Percentiles rank a stretch among this genome's conserved stretches.
Evolutionary conservation across 257 asterid species (phyloP).

Genomic region (Solanum peruvianum): DNA sequence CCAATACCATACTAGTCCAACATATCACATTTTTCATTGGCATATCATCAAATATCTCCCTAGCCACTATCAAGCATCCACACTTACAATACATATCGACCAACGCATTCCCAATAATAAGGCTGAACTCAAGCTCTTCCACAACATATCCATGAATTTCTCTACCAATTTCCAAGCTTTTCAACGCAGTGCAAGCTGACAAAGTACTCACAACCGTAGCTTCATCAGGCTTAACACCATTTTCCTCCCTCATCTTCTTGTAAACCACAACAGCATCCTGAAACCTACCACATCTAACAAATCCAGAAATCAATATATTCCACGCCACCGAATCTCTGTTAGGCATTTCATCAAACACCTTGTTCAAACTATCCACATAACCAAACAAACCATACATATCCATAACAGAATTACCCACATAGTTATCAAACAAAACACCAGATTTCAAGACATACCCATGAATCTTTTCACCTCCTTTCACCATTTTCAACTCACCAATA

Average conservation of each 20-base stretch:
- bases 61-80: slow-evolving; percentile 52
- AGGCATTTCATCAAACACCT: slow-evolving; percentile 69
- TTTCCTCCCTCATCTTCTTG: slow-evolving; percentile 35
- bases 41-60: slow-evolving; percentile 49
- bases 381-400: slow-evolving; percentile 60
- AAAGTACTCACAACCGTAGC: slow-evolving; percentile 72
- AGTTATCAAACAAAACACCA: slow-evolving; percentile 52
- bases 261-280: slow-evolving; percentile 55
- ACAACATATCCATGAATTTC: slow-evolving; percentile 53
- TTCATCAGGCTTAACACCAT: slow-evolving; percentile 44
- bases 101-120: slow-evolving; percentile 54
- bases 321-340: slow-evolving; percentile 53
- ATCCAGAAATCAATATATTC: slow-evolving; percentile 62
- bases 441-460: slow-evolving; percentile 65
- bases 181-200: slow-evolving; percentile 66
- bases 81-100: slow-evolving; percentile 89
- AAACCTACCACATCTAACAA: slow-evolving; percentile 37
- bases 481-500: slow-evolving; percentile 36
- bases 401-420: slow-evolving; percentile 56
- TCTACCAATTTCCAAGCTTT: slow-evolving; percentile 50
- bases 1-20: slow-evolving; percentile 80
- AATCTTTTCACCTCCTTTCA: slow-evolving; percentile 51
- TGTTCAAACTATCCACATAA: slow-evolving; percentile 21
- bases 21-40: slow-evolving; percentile 55
- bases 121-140: slow-evolving; percentile 34